Conservation (phyloP, 2,329 filamentous ascomycete genomes). For the Ascomycota sp. region DNA sequence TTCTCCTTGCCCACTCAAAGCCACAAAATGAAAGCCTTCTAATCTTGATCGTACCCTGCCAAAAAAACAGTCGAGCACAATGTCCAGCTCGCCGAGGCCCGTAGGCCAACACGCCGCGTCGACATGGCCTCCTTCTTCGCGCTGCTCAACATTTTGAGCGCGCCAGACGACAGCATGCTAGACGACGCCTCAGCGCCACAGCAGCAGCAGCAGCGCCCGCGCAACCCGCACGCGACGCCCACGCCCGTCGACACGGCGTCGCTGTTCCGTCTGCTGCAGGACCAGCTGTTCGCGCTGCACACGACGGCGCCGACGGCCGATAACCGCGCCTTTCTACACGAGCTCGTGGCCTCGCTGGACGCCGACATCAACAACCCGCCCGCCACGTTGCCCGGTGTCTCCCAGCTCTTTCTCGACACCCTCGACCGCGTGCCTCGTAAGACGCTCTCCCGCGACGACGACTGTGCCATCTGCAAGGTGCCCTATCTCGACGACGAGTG, state of each 20-base stretch:
- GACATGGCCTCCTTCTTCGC: conserved; percentile 45
- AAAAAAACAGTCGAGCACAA: conserved; percentile 48
- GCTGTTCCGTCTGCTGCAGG: conserved; percentile 36
- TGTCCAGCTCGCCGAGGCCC: conserved; percentile 24
- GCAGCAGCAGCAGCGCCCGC: no score
- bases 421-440: conserved; percentile 37
- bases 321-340: conserved; percentile 28
- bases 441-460: conserved; percentile 26
- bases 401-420: conserved; percentile 36
- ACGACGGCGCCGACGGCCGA: conserved; percentile 24
- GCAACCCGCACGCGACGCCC: conserved; percentile 37
- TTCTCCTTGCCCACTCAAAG: no score
- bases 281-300: conserved; percentile 33
- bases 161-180: conserved; percentile 21
- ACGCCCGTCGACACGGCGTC: conserved; percentile 37
- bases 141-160: conserved; percentile 31
- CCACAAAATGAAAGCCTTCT: no score
- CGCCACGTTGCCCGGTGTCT: conserved; percentile 28
- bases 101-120: conserved; percentile 27
- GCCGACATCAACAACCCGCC: conserved; percentile 31
- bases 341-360: conserved; percentile 26
- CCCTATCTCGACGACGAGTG: conserved; percentile 39
- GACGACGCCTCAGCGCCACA: no score
- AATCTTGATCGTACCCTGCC: no score
- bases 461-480: conserved; percentile 44